phyloP scores from a whole-genome alignment of 306 rosid genomes.

The Malus sieversii region DNA sequence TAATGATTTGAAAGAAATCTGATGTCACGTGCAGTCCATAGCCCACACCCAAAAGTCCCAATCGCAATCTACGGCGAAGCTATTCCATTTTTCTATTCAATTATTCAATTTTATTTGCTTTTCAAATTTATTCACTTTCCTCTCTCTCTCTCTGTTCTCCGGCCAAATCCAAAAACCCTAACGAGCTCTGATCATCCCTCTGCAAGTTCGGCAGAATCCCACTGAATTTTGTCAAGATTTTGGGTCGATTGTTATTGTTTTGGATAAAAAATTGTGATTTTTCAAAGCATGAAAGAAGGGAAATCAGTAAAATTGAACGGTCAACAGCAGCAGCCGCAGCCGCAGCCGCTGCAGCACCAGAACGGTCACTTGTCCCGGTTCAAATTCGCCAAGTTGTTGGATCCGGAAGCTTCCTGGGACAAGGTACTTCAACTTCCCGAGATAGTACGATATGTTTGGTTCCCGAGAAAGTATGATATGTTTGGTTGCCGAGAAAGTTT shows the following conservation, averaged over 20 bases:
- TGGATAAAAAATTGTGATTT: not conserved
- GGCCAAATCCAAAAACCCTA: slow-evolving; percentile 44
- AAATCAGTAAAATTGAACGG: slow-evolving; percentile 55
- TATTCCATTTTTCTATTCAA: not conserved
- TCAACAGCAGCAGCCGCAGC: slow-evolving; percentile 27
- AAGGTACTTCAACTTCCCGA: slow-evolving; percentile 45
- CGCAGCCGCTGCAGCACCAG: slow-evolving; percentile 48
- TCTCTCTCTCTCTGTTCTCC: not conserved
- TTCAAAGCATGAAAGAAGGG: slow-evolving; percentile 73
- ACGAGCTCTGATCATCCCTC: not conserved
- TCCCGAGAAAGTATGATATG: not conserved
- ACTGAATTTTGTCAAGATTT: slow-evolving; percentile 1
- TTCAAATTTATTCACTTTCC: not conserved
- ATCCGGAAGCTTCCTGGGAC: slow-evolving; percentile 99
- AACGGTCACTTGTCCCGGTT: slow-evolving; percentile 89
- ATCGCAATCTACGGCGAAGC: not conserved
- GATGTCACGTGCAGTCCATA: too few species aligned
- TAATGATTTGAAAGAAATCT: too few species aligned
- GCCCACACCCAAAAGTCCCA: not conserved
- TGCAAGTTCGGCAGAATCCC: not conserved
- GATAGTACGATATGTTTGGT: not conserved
- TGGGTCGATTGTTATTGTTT: not conserved
- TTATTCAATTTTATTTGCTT: not conserved
- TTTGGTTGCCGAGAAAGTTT: not conserved
- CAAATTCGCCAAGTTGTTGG: slow-evolving; percentile 81